Evolutionary conservation across 2,329 filamentous ascomycete species (phyloP).

Genomic region (Fusarium haematococcum): DNA sequence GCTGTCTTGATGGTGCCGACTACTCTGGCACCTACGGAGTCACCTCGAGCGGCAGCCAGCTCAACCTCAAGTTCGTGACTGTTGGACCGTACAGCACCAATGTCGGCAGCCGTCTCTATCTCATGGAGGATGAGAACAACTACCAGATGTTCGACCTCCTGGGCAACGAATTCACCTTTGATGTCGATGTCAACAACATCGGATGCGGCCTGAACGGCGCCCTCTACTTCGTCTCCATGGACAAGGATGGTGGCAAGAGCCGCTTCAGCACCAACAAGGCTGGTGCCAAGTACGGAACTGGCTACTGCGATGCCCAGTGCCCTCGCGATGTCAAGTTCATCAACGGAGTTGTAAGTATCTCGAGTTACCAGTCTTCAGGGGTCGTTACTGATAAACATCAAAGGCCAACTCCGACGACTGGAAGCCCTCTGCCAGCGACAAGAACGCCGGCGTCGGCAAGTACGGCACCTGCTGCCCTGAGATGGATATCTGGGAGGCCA

Average conservation of each 20-base stretch:
- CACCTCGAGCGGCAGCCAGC: slow-evolving; percentile 61
- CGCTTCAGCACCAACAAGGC: slow-evolving; percentile 64
- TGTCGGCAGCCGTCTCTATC: slow-evolving; percentile 70
- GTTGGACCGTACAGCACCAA: slow-evolving; percentile 60
- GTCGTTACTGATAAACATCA: slow-evolving; percentile 44
- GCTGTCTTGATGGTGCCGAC: slow-evolving; percentile 66
- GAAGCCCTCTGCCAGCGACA: slow-evolving; percentile 63
- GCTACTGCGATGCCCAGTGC: slow-evolving; percentile 65
- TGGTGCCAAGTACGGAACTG: slow-evolving; percentile 71
- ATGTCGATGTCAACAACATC: slow-evolving; percentile 76
- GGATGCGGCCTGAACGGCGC: slow-evolving; percentile 79
- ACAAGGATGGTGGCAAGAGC: slow-evolving; percentile 65
- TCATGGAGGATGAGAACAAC: slow-evolving; percentile 70
- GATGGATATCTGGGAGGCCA: slow-evolving; percentile 75
- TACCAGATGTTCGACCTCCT: slow-evolving; percentile 75
- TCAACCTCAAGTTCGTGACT: slow-evolving; percentile 70
- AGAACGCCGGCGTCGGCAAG: slow-evolving; percentile 64
- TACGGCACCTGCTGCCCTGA: slow-evolving; percentile 71
- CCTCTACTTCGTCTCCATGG: slow-evolving; percentile 74
- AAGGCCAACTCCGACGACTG: slow-evolving; percentile 66
- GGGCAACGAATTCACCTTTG: slow-evolving; percentile 78
- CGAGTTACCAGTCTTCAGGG: not conserved
- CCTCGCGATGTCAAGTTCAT: slow-evolving; percentile 69
- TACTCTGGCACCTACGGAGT: slow-evolving; percentile 66
- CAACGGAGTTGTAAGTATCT: slow-evolving; percentile 57